phyloP scores from a whole-genome alignment of 306 rosid species.

The Fragaria ananassa region DNA sequence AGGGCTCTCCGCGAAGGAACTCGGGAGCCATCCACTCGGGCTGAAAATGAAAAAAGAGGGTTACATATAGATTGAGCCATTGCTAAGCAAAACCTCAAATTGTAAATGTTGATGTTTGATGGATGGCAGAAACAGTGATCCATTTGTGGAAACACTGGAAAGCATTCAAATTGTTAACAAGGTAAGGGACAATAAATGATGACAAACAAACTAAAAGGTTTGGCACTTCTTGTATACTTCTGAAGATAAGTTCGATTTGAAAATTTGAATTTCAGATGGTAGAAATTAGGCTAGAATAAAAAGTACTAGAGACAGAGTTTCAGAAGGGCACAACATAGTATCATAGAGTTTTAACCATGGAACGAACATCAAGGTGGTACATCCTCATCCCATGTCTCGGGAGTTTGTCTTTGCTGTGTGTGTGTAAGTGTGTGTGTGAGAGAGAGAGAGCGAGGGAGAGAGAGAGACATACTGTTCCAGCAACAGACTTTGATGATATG shows the following conservation, averaged over 20 bases:
- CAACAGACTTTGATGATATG: constrained; percentile 89
- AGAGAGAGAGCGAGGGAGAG: not conserved
- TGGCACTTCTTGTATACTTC: not conserved
- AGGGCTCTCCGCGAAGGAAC: constrained; percentile 95
- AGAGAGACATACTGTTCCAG: constrained; percentile 79
- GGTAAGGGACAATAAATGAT: not conserved
- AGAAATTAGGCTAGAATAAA: not conserved
- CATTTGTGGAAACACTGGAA: not conserved
- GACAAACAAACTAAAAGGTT: not conserved
- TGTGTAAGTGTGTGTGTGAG: not conserved
- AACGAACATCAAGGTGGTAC: not conserved
- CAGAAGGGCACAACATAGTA: not conserved
- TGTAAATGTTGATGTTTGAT: constrained; percentile 37
- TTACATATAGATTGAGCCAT: constrained; percentile 37
- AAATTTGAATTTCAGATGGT: not conserved
- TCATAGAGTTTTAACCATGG: not conserved
- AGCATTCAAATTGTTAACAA: constrained; percentile 2
- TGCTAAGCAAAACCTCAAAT: constrained; percentile 39
- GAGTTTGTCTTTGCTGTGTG: not conserved
- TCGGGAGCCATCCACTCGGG: constrained; percentile 99
- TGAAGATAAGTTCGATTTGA: not conserved
- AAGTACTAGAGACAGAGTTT: not conserved
- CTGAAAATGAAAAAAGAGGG: constrained; percentile 60
- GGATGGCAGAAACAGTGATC: constrained; percentile 13
- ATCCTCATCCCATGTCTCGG: not conserved